Evolutionary conservation across 163 green algal genomes (phyloP), one percentile per base, ranked within the genome.

Genomic region (Coccomyxa subellipsoidea): DNA sequence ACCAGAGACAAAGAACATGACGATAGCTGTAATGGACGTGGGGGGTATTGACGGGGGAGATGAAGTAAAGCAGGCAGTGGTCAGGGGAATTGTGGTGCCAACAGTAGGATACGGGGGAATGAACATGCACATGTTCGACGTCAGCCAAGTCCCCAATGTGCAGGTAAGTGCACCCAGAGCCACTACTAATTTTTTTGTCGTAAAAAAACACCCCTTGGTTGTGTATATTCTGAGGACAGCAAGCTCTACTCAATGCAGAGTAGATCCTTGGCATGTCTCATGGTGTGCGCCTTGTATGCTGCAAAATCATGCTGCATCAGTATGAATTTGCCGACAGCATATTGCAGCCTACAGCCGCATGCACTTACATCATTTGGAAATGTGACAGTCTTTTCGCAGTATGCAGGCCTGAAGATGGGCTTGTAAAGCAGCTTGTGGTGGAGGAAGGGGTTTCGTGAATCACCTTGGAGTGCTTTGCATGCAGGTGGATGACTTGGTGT

Each of bases 81-180:
- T 73, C 1, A 18, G 66, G n/a, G 66, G 66, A 3, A 73, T 36
- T 32, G 66, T 73, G 66, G 27, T 32, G 29, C 66, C 66, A 4
- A 23, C 32, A 4, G 66, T 73, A 12, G 66, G 66, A 34, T 27
- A 73, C 27, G 66, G 66, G 66, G 66, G 66, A 27, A 73, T 73
- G 66, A 73, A 73, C 7, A 73, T 73, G 66, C 66, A 73, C 66
- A 73, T 73, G 66, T 12, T 73, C 8, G 66, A 73, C 27, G n/a
- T 73, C 18, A 36, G 21, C 4, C 15, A 32, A 18, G 66, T 73
- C 18, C 66, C 66, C 15, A 23, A n/a, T 36, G 66, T 34, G 21
- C 27, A 34, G 66, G 66, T 73, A n/a, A 73, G 5, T 3, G 21
- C 4, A 32, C 2, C n/a, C 66, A 29, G 47, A 12, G 47, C 47